Evolutionary conservation across 2,329 filamentous ascomycete species (phyloP).

Genomic region (Exserohilum turcica): DNA sequence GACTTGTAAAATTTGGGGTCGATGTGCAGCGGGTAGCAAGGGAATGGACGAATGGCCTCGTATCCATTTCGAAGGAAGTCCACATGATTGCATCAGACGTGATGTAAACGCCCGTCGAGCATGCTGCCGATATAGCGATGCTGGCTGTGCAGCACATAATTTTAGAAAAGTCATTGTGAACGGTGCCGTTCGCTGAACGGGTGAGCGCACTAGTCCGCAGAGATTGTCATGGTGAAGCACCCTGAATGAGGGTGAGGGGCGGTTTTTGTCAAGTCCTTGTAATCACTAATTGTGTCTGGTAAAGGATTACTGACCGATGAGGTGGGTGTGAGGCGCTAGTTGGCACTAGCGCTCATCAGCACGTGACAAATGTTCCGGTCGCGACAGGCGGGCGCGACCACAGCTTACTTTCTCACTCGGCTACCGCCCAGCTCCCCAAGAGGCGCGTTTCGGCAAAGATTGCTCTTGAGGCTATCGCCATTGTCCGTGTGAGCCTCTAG

Average conservation of each 20-base stretch:
- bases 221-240: background rate
- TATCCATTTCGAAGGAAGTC: background rate
- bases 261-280: background rate
- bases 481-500: background rate
- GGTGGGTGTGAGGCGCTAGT: conserved; percentile 9
- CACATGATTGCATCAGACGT: background rate
- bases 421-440: background rate
- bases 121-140: background rate
- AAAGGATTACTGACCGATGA: background rate
- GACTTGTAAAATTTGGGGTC: conserved; percentile 18
- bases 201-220: background rate
- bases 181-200: background rate
- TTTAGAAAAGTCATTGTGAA: conserved; percentile 3
- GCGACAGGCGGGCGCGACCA: conserved; percentile 6
- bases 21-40: background rate
- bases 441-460: background rate
- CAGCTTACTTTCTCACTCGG: background rate
- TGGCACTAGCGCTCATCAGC: conserved; percentile 18
- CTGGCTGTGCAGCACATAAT: background rate
- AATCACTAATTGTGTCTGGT: background rate
- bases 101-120: background rate
- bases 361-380: conserved; percentile 15
- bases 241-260: background rate
- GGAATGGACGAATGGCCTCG: background rate
- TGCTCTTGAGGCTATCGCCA: background rate